These are phyloP conservation scores for Mycena vitilis DNA, from an alignment of 768 basidiomycete species.

Conservation along the genomic window DNA sequence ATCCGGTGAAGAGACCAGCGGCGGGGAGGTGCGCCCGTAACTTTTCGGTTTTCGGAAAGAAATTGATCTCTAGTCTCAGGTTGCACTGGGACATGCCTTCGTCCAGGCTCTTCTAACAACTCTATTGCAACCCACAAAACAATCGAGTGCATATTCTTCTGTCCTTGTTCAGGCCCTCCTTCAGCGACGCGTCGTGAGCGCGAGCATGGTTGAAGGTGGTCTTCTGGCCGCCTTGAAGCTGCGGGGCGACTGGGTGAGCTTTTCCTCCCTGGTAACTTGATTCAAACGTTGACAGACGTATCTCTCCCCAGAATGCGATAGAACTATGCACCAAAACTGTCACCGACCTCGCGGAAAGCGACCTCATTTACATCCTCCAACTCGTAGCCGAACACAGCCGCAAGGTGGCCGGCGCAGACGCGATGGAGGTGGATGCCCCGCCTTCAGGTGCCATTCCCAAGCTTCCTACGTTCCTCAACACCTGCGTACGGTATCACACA, in stretches of 20 bases:
- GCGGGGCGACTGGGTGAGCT: slow-evolving; percentile 76
- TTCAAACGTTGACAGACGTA: background rate
- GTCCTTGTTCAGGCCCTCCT: slow-evolving; percentile 71
- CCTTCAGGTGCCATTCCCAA: slow-evolving; percentile 38
- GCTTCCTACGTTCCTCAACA: slow-evolving; percentile 51
- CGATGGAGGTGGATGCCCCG: slow-evolving; percentile 52
- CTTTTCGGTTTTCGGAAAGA: slow-evolving; percentile 4
- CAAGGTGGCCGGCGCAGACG: slow-evolving; percentile 48
- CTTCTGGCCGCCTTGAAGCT: slow-evolving; percentile 64
- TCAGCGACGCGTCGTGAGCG: slow-evolving; percentile 63
- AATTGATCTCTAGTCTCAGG: slow-evolving; percentile 10
- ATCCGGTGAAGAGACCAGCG: background rate
- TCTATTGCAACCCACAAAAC: slow-evolving; percentile 57
- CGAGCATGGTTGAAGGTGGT: slow-evolving; percentile 71
- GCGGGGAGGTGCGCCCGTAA: slow-evolving; percentile 8
- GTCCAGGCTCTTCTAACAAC: slow-evolving; percentile 69
- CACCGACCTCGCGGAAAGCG: slow-evolving; percentile 72
- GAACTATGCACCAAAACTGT: slow-evolving; percentile 65
- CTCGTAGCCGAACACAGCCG: slow-evolving; percentile 55
- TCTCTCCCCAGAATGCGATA: slow-evolving; percentile 53
- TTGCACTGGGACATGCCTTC: slow-evolving; percentile 55
- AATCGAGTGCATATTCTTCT: slow-evolving; percentile 60
- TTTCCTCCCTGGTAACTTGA: background rate
- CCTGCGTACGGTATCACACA: slow-evolving; percentile 52
- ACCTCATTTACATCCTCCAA: slow-evolving; percentile 66